Conservation (phyloP, 1,284 basidiomycete genomes). For the Ustilago trichophora region DNA sequence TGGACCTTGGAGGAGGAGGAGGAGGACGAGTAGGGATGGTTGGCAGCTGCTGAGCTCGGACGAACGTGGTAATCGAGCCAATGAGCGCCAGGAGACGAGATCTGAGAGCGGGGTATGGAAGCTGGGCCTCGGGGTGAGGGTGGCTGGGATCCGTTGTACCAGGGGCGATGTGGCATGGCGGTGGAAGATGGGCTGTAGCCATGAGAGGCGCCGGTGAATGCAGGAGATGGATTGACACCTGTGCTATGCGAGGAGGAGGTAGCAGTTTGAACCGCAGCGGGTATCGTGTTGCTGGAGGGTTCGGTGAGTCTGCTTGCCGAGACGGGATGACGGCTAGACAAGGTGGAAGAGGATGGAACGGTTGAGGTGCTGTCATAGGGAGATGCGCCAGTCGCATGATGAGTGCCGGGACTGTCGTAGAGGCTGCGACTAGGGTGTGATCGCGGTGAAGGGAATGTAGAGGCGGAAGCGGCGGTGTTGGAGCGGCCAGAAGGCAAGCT, state of each 20-base stretch:
- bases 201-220: conserved; percentile 13
- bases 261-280: background rate
- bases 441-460: conserved; percentile 15
- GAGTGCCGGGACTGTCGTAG: conserved; percentile 2
- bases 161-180: conserved; percentile 18
- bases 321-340: conserved; percentile 23
- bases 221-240: conserved; percentile 9
- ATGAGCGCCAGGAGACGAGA: conserved; percentile 20
- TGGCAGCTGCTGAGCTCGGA: conserved; percentile 11
- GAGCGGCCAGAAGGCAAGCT: conserved; percentile 1
- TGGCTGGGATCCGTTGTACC: conserved; percentile 30
- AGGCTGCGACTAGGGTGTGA: conserved; percentile 4
- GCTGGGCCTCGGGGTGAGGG: conserved; percentile 18
- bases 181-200: conserved; percentile 20
- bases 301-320: conserved; percentile 29
- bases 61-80: conserved; percentile 24
- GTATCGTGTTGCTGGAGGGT: background rate
- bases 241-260: conserved; percentile 6
- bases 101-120: conserved; percentile 19
- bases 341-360: conserved; percentile 3
- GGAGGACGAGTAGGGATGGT: conserved; percentile 1
- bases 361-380: conserved; percentile 6
- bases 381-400: conserved; percentile 5
- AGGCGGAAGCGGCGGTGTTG: background rate
- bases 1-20: conserved; percentile 2